A percentile compares a stretch with the other conserved stretches of the same genome.
phyloP scores from a whole-genome alignment of 2,329 filamentous ascomycete species.

The Cladorrhinum sp. region DNA sequence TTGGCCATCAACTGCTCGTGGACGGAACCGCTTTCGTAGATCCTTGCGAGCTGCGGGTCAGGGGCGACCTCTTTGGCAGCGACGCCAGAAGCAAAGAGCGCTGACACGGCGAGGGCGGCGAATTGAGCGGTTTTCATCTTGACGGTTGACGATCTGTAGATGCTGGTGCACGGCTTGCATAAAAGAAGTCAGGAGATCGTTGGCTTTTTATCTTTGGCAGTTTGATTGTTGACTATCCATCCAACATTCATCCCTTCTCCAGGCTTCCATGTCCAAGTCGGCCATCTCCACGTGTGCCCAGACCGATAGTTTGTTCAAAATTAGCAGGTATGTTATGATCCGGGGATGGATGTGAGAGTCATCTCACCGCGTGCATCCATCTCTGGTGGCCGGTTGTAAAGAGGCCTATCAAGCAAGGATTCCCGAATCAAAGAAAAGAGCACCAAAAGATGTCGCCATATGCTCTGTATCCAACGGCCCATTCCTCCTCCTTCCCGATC shows the following conservation, averaged over 20 bases:
- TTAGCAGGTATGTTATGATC: neutral
- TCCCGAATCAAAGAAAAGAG: neutral
- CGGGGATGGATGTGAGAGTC: neutral
- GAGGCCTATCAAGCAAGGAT: neutral
- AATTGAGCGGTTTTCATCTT: conserved; percentile 1
- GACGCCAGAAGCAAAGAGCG: conserved; percentile 4
- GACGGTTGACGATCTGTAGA: neutral
- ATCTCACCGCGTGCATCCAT: neutral
- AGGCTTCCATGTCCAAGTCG: no score
- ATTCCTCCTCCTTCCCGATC: conserved; percentile 4
- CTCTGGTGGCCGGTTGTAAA: no score
- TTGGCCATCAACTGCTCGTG: conserved; percentile 21
- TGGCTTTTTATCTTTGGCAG: neutral
- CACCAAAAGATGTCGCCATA: neutral
- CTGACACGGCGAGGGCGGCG: neutral
- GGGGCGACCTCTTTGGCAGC: conserved; percentile 6
- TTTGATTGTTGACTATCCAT: no score
- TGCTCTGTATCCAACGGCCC: neutral
- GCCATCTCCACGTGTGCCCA: neutral
- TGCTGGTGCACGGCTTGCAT: neutral
- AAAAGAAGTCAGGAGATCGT: neutral
- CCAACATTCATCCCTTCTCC: no score
- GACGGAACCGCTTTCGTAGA: conserved; percentile 19
- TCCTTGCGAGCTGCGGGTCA: conserved; percentile 1
- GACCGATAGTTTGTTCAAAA: neutral